Conservation (phyloP, 192 early-diverging fungal genomes). For the Backusella psychrophila region DNA sequence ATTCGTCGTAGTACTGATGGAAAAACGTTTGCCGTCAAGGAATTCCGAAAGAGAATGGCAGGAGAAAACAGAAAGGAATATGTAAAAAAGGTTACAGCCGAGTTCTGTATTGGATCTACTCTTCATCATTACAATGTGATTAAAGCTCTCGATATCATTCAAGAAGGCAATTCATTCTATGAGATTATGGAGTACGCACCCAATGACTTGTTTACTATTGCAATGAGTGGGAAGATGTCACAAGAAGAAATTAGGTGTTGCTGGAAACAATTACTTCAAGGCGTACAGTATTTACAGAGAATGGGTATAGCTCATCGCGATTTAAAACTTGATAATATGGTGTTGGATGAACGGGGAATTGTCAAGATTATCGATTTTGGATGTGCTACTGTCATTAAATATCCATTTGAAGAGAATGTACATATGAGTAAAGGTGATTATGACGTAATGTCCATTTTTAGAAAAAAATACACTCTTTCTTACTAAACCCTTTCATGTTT, state of each 20-base stretch:
- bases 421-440: conserved; percentile 47
- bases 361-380: conserved; percentile 94
- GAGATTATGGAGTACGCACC: conserved; percentile 93
- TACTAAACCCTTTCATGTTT: neutral
- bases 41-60: conserved; percentile 66
- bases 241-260: conserved; percentile 83
- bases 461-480: neutral
- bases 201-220: conserved; percentile 83
- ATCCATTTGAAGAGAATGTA: conserved; percentile 68
- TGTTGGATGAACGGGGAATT: conserved; percentile 64
- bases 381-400: conserved; percentile 79
- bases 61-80: conserved; percentile 74
- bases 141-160: conserved; percentile 76
- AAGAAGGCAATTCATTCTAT: conserved; percentile 63
- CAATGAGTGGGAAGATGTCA: conserved; percentile 69
- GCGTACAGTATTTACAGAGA: conserved; percentile 73
- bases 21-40: conserved; percentile 73
- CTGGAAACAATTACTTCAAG: conserved; percentile 75
- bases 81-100: conserved; percentile 80
- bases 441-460: neutral
- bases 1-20: conserved; percentile 58
- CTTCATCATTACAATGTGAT: conserved; percentile 78
- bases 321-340: conserved; percentile 85
- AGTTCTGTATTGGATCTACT: conserved; percentile 82
- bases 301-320: conserved; percentile 82